Evolutionary conservation across 139 green algal species (phyloP).

Genomic region (Chlorella sp.): DNA sequence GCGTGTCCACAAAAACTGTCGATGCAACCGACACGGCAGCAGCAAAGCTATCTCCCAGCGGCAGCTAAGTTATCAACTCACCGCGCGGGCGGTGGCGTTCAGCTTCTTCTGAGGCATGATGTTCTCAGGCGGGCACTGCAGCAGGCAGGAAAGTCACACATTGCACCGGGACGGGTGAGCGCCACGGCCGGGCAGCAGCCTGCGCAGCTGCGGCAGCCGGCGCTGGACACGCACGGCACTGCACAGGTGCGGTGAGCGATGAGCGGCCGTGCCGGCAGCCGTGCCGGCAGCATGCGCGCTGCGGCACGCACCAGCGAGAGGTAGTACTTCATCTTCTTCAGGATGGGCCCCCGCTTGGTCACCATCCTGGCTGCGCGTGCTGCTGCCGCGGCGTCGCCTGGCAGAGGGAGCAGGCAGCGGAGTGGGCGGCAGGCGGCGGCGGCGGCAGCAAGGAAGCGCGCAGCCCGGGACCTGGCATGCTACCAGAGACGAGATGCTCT

Average conservation of each 20-base stretch:
- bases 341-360: neutral
- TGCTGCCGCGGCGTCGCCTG: neutral
- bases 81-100: neutral
- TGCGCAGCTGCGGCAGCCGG: no score
- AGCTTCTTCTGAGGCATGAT: slow-evolving; percentile 20
- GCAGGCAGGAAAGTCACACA: no score
- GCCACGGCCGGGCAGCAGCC: no score
- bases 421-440: neutral
- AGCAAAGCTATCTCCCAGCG: no score
- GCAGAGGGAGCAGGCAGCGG: neutral
- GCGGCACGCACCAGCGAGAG: neutral
- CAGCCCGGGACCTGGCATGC: neutral
- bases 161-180: no score
- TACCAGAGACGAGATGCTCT: no score
- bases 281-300: neutral
- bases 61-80: no score
- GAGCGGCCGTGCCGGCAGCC: no score
- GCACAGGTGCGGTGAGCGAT: no score
- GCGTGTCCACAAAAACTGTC: no score
- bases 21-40: no score
- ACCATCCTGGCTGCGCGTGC: neutral
- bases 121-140: slow-evolving; percentile 16
- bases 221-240: no score
- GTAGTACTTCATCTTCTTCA: slow-evolving; percentile 28
- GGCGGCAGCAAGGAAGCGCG: neutral